Percentiles rank a stretch among this genome's conserved stretches.
Evolutionary conservation across 2,329 filamentous ascomycete species (phyloP).

Genomic region (Daldinia sp.): DNA sequence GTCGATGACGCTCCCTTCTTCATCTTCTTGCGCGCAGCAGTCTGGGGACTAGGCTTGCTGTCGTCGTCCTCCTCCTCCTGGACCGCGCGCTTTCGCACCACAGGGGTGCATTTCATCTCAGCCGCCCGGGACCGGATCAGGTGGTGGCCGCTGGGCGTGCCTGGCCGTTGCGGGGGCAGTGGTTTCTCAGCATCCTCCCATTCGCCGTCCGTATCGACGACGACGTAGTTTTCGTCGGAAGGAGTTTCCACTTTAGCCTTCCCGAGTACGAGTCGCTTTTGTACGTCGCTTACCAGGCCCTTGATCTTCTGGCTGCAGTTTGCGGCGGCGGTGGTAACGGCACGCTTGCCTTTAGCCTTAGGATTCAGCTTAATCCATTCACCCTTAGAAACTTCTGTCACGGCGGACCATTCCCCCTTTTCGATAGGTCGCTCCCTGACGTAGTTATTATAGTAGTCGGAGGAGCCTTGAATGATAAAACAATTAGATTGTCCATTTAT

Average conservation of each 20-base stretch:
- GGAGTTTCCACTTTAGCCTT: neutral
- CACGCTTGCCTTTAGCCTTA: neutral
- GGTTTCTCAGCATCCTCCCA: too few relatives aligned
- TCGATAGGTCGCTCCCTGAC: neutral
- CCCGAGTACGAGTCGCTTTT: neutral
- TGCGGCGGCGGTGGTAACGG: neutral
- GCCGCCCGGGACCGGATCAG: too few relatives aligned
- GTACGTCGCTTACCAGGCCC: neutral
- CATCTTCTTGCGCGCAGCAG: too few relatives aligned
- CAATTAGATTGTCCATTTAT: neutral
- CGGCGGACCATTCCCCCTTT: neutral
- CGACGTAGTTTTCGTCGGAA: too few relatives aligned
- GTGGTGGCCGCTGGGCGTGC: too few relatives aligned
- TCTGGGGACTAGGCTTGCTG: too few relatives aligned
- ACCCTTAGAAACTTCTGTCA: neutral
- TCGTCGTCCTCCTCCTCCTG: too few relatives aligned
- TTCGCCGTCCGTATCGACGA: too few relatives aligned
- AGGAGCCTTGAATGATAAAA: neutral
- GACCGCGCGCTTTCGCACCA: too few relatives aligned
- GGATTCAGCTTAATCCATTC: neutral
- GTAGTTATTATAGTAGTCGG: neutral
- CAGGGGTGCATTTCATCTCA: too few relatives aligned
- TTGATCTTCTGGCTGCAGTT: neutral
- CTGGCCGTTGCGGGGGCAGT: too few relatives aligned
- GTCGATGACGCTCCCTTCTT: too few relatives aligned